These are phyloP conservation scores for Trifolium pratense DNA, from an alignment of 306 rosid species.

Conservation along the genomic window DNA sequence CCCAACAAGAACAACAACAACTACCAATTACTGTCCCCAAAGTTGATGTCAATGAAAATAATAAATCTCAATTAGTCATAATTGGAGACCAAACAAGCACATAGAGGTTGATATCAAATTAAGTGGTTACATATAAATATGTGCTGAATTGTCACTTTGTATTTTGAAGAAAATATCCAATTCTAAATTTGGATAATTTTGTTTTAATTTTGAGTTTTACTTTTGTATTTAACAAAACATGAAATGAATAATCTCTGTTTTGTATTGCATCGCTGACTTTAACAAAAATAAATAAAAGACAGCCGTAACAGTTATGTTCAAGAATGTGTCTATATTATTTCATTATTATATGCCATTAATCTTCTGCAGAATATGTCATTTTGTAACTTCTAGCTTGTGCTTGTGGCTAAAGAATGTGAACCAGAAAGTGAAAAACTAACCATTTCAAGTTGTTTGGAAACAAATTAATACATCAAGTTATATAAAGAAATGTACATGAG, in stretches of 20 bases:
- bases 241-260: background rate
- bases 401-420: no score
- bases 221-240: background rate
- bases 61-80: constrained; percentile 15
- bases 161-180: background rate
- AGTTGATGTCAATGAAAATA: background rate
- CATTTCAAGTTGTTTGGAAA: no score
- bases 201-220: background rate
- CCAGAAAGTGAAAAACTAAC: no score
- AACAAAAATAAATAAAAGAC: background rate
- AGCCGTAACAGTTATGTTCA: background rate
- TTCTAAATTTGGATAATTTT: background rate
- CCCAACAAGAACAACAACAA: constrained; percentile 28
- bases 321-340: background rate
- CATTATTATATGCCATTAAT: no score
- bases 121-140: background rate
- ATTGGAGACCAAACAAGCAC: constrained; percentile 5
- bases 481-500: no score
- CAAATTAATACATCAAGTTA: no score
- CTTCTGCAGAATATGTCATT: no score
- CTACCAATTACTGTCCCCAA: constrained; percentile 41
- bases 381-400: no score
- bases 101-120: background rate
- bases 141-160: background rate
- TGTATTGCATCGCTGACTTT: background rate